phyloP scores from a whole-genome alignment of 306 rosid species.

The Corylus avellana region DNA sequence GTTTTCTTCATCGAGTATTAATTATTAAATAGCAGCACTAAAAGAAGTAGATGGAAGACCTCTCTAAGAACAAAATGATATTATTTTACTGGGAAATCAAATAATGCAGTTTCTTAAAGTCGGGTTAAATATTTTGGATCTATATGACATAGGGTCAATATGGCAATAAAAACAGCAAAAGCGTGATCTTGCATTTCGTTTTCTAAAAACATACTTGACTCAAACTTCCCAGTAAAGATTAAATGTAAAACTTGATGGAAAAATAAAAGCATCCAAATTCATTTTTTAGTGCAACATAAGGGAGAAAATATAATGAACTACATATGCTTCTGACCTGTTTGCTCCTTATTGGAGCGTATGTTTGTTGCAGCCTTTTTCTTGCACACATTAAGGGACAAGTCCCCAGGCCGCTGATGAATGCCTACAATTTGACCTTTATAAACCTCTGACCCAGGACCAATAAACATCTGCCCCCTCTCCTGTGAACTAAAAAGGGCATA shows the following conservation, averaged over 20 bases:
- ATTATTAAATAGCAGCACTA: not conserved
- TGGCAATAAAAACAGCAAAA: not conserved
- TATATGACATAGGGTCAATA: not conserved
- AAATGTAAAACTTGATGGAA: not conserved
- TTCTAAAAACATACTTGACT: not conserved
- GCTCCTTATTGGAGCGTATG: conserved; percentile 92
- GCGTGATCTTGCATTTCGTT: not conserved
- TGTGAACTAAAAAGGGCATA: conserved; percentile 90
- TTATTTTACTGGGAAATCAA: not conserved
- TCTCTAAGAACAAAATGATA: not conserved
- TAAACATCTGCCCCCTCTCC: conserved; percentile 94
- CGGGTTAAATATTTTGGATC: not conserved
- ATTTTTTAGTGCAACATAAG: not conserved
- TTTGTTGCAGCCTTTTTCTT: conserved; percentile 98
- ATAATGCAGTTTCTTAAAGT: not conserved
- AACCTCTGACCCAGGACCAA: conserved; percentile 76
- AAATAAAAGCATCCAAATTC: not conserved
- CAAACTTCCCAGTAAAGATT: not conserved
- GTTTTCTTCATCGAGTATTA: not conserved
- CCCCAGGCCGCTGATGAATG: conserved; percentile 97
- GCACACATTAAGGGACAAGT: conserved; percentile 88
- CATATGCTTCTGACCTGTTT: conserved; percentile 62
- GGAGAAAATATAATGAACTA: conserved; percentile 7
- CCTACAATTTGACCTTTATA: conserved; percentile 95
- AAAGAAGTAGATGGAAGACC: not conserved